phyloP scores from a whole-genome alignment of 176 grass and related monocot genomes.

The Musa itinerans region DNA sequence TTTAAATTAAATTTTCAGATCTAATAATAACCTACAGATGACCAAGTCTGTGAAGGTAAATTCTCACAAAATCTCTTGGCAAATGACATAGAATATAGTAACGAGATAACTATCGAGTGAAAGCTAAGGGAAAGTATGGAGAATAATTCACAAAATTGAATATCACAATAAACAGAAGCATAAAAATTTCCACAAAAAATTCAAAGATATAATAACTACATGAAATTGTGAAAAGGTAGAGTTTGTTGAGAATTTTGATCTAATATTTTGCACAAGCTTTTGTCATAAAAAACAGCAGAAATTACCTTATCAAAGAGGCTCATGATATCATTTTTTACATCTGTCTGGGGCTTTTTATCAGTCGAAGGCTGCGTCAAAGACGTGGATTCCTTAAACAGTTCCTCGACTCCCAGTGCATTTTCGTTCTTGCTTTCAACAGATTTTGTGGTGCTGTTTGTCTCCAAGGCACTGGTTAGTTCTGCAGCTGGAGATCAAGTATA shows the following conservation, averaged over 20 bases:
- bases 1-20: not conserved
- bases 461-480: conserved; percentile 37
- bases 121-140: no score
- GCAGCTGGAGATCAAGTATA: conserved; percentile 54
- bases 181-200: no score
- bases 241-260: not conserved
- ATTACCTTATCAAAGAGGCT: conserved; percentile 93
- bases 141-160: no score
- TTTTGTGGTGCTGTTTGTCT: conserved; percentile 58
- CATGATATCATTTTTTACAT: conserved; percentile 73
- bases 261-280: not conserved
- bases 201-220: no score
- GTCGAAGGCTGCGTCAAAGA: conserved; percentile 46
- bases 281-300: not conserved
- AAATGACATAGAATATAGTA: no score
- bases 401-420: conserved; percentile 48
- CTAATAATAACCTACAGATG: not conserved
- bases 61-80: no score
- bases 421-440: conserved; percentile 47
- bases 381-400: conserved; percentile 83
- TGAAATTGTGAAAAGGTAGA: no score
- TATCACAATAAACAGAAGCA: no score
- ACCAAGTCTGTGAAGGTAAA: not conserved
- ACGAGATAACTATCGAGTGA: no score
- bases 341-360: not conserved